Evolutionary conservation across 345 rosid species (phyloP).

Genomic region (Citrus glauca): DNA sequence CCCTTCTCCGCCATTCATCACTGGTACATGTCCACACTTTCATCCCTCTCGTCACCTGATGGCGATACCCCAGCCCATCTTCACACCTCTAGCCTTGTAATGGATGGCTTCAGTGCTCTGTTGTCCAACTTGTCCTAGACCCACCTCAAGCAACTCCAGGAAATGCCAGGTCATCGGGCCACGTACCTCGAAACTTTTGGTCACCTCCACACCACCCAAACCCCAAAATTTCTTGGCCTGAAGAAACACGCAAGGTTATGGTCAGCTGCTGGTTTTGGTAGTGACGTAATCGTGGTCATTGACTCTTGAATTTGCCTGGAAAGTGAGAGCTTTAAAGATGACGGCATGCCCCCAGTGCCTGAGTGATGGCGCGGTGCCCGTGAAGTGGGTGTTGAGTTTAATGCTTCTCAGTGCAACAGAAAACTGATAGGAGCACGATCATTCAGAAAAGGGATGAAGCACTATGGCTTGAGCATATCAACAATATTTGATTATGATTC

Average conservation of each 20-base stretch:
- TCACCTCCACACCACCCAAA: slow-evolving; percentile 33
- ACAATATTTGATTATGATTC: slow-evolving; percentile 40
- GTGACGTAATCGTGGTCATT: slow-evolving; percentile 37
- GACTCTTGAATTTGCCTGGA: slow-evolving; percentile 50
- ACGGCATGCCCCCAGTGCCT: slow-evolving; percentile 41
- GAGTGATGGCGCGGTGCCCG: slow-evolving; percentile 39
- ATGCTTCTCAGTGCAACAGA: slow-evolving; percentile 37
- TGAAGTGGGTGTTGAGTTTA: slow-evolving; percentile 36
- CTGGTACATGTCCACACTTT: slow-evolving; percentile 44
- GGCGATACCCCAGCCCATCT: slow-evolving; percentile 33
- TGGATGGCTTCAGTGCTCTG: slow-evolving; percentile 45
- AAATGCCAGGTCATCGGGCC: slow-evolving; percentile 31
- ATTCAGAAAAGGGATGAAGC: slow-evolving; percentile 47
- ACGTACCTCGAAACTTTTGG: slow-evolving; percentile 41
- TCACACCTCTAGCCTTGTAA: slow-evolving; percentile 42
- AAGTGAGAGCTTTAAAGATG: slow-evolving; percentile 40
- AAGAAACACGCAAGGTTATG: slow-evolving; percentile 30
- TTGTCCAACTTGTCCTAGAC: slow-evolving; percentile 14
- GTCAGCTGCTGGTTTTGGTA: slow-evolving; percentile 39
- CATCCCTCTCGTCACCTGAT: slow-evolving; percentile 27
- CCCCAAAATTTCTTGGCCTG: slow-evolving; percentile 40
- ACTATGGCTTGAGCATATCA: slow-evolving; percentile 22
- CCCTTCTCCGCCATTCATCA: slow-evolving; percentile 31
- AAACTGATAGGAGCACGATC: slow-evolving; percentile 44
- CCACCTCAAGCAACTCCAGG: slow-evolving; percentile 35